Percentiles rank a stretch among this genome's conserved stretches.
These are phyloP conservation scores for Skeletonema potamos DNA, from an alignment of 108 stramenopile species.

Conservation along the genomic window DNA sequence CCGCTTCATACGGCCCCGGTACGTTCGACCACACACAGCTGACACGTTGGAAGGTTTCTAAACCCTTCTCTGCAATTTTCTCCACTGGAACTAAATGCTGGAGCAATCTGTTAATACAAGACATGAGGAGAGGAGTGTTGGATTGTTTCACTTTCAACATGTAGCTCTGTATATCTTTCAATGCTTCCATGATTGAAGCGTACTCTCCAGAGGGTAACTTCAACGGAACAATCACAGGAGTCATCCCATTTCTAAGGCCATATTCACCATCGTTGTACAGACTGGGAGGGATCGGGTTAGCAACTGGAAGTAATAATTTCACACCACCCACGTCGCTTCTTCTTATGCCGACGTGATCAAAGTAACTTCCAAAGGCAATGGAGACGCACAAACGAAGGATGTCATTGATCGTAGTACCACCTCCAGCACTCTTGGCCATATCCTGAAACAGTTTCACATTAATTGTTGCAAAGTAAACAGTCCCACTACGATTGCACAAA, in stretches of 20 bases:
- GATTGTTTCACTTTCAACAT: constrained; percentile 18
- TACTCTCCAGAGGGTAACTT: neutral
- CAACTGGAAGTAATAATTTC: constrained; percentile 9
- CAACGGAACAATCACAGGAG: constrained; percentile 9
- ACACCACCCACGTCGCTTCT: neutral
- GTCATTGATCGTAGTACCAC: constrained; percentile 24
- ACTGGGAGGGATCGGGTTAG: constrained; percentile 15
- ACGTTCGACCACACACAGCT: constrained; percentile 20
- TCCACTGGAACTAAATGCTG: constrained; percentile 3
- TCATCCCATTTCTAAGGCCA: constrained; percentile 18
- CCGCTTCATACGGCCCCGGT: constrained; percentile 7
- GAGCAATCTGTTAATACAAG: constrained; percentile 6
- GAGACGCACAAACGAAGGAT: constrained; percentile 6
- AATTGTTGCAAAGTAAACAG: constrained; percentile 22
- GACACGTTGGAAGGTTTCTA: constrained; percentile 1
- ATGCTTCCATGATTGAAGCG: neutral
- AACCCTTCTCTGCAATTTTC: neutral
- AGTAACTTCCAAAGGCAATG: constrained; percentile 13
- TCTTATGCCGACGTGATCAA: neutral
- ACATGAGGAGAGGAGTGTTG: constrained; percentile 17
- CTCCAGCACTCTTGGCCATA: constrained; percentile 2
- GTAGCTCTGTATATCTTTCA: constrained; percentile 9
- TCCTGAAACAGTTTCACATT: constrained; percentile 6
- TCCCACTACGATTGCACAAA: neutral
- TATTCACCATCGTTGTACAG: constrained; percentile 3